Percentiles rank a stretch among this genome's conserved stretches.
Conservation (phyloP, 306 rosid genomes). For the Fragaria vesca region DNA sequence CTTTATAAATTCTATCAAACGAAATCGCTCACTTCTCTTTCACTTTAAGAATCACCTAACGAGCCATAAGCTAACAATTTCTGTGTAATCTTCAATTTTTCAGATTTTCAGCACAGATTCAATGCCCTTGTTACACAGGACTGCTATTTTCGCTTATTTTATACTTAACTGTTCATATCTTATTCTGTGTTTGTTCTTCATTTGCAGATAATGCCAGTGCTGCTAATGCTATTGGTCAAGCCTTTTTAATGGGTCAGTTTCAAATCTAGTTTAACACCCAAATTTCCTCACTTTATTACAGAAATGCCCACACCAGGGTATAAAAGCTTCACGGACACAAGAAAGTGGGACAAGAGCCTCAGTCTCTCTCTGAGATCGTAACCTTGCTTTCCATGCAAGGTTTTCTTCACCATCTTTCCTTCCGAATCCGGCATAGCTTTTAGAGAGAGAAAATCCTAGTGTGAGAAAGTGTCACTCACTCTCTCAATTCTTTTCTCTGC, state of each 20-base stretch:
- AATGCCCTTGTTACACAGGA: too few relatives aligned
- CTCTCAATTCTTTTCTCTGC: not conserved
- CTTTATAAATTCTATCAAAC: too few relatives aligned
- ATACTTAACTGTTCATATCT: too few relatives aligned
- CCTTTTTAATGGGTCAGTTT: not conserved
- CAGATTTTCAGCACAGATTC: too few relatives aligned
- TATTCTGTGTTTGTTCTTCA: too few relatives aligned
- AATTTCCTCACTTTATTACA: not conserved
- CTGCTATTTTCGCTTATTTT: too few relatives aligned
- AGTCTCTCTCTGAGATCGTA: not conserved
- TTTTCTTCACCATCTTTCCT: slow-evolving; percentile 15
- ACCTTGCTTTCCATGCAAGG: slow-evolving; percentile 31
- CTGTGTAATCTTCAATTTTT: too few relatives aligned
- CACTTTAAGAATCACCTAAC: too few relatives aligned
- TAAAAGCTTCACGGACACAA: not conserved
- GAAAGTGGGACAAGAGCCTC: slow-evolving; percentile 9
- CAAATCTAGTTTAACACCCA: not conserved
- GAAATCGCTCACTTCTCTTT: too few relatives aligned
- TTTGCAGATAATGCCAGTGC: too few relatives aligned
- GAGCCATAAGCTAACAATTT: too few relatives aligned
- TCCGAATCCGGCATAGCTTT: slow-evolving; percentile 13
- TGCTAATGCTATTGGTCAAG: too few relatives aligned
- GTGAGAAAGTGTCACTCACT: not conserved
- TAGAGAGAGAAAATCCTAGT: not conserved
- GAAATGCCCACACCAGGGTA: slow-evolving; percentile 1